Evolutionary conservation across 1,139 yeast species (phyloP).

Genomic region (Blastobotrys buckinghamii): DNA sequence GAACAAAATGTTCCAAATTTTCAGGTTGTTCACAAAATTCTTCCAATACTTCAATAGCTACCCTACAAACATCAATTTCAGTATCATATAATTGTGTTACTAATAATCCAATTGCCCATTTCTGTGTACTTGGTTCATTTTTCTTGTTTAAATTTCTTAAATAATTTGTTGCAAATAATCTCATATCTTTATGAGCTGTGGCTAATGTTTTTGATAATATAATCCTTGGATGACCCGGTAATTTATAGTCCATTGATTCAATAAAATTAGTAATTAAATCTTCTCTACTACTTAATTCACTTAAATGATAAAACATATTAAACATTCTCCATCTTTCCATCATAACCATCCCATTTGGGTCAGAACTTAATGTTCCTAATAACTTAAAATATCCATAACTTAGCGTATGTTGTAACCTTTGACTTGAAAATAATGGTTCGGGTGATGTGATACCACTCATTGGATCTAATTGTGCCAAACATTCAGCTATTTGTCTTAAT

Average conservation of each 20-base stretch:
- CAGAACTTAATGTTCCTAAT: conserved; percentile 63
- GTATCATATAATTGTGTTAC: conserved; percentile 69
- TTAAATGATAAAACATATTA: conserved; percentile 69
- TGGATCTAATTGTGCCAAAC: conserved; percentile 81
- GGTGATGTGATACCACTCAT: conserved; percentile 65
- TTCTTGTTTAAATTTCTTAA: conserved; percentile 40
- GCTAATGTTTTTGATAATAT: conserved; percentile 61
- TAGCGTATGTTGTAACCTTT: conserved; percentile 56
- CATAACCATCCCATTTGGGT: conserved; percentile 56
- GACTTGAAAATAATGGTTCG: conserved; percentile 66
- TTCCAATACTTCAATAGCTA: conserved; percentile 50
- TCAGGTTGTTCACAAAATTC: conserved; percentile 41
- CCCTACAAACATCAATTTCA: conserved; percentile 48
- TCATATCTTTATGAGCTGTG: conserved; percentile 47
- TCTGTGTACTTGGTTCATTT: conserved; percentile 26
- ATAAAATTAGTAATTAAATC: conserved; percentile 55
- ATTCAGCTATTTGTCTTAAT: conserved; percentile 79
- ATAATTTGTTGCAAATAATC: conserved; percentile 51
- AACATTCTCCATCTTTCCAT: conserved; percentile 80
- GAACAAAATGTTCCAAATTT: conserved; percentile 41
- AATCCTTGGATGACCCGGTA: conserved; percentile 64
- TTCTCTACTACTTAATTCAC: conserved; percentile 50
- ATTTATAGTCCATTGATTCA: conserved; percentile 52
- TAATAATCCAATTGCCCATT: conserved; percentile 45
- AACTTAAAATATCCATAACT: conserved; percentile 74